These are phyloP conservation scores for Dactylonectria macrodidyma DNA, from an alignment of 2,329 filamentous ascomycete genomes.

Conservation along the genomic window DNA sequence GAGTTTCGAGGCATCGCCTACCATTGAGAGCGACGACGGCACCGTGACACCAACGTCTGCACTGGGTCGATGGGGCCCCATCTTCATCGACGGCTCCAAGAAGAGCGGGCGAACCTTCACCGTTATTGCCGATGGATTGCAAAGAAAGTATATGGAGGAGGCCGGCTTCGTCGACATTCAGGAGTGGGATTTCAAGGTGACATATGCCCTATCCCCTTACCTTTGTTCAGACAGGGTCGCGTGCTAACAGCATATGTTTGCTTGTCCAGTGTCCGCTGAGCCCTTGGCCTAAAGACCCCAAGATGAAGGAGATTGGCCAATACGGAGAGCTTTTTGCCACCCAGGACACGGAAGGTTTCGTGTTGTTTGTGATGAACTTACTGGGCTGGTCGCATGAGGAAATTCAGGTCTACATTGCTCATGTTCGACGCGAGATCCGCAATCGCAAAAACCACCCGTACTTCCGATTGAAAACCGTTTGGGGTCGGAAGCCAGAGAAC, in stretches of 20 bases:
- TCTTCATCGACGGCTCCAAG: slow-evolving; percentile 40
- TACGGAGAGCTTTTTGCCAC: not conserved
- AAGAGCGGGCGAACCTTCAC: slow-evolving; percentile 44
- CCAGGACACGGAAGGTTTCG: slow-evolving; percentile 6
- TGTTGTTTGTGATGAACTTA: slow-evolving; percentile 16
- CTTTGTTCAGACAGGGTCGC: too few relatives aligned
- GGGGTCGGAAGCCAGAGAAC: slow-evolving; percentile 21
- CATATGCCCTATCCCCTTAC: not conserved
- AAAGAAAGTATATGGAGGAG: slow-evolving; percentile 34
- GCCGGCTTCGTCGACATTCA: slow-evolving; percentile 45
- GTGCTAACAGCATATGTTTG: not conserved
- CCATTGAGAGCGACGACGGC: slow-evolving; percentile 44
- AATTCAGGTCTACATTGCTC: slow-evolving; percentile 26
- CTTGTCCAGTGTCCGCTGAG: not conserved
- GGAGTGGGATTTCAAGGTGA: slow-evolving; percentile 33
- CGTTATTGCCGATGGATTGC: slow-evolving; percentile 36
- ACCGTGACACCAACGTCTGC: slow-evolving; percentile 41
- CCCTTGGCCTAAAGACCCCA: not conserved
- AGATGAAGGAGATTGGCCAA: not conserved
- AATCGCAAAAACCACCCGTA: slow-evolving; percentile 13
- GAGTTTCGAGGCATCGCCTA: slow-evolving; percentile 40
- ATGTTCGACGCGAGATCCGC: slow-evolving; percentile 24
- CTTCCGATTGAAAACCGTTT: slow-evolving; percentile 23
- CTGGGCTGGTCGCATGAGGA: slow-evolving; percentile 10
- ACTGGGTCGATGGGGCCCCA: slow-evolving; percentile 36